Base-by-base conservation (phyloP, 148 eudicot species). In the Chenopodium formosanum region DNA sequence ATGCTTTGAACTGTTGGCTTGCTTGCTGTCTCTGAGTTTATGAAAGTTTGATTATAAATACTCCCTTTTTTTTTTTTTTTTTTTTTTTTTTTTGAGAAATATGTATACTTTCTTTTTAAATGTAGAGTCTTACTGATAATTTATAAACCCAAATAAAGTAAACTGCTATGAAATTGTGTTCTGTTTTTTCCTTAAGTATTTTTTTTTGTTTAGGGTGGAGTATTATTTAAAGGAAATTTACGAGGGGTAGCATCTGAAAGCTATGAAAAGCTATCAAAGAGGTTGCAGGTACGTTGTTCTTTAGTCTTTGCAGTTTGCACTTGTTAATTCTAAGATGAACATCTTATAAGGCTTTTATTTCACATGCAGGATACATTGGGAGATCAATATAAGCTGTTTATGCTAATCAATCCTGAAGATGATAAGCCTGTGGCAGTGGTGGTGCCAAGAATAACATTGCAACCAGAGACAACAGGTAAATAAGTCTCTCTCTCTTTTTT, bases 371-470 rank as follows among this genome's bases (percentile, higher is more conserved):
- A 94, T 85, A 97, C 78, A 85, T 88, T 97, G 80, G 98, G 92
- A 76, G 98, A 97, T 85, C 86, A 85, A 73, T 94, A 91, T 89
- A 97, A 89, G 87, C 84, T 97, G 83, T 97, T 97, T 85, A 88
- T 97, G 75, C 86, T 97, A 81, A 81, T 86, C 78, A 97, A 97
- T 80, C 99, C 98, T 56, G 99, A 96, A 91, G 99, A 97, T 90
- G 99, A 97, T 83, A 94, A 91, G 82, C 99, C 98, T 79, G 93
- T 97, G 60, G 99, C 99, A 50, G 97, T 97, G 80, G 98, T 97
- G 83, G 99, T 97, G 82, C 99, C 99, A 25, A 89, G 83, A 87
- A 90, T 78, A 84, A 94, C 95, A 73, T 84, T 94, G 86, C 99
- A 91, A 87, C 97, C 97, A 78, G 99, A 97, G 80, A 87, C 95